Evolutionary conservation across 1,284 basidiomycete species (phyloP), one percentile per base, ranked within the genome.

Genomic region (Cutaneotrichosporon sp.): DNA sequence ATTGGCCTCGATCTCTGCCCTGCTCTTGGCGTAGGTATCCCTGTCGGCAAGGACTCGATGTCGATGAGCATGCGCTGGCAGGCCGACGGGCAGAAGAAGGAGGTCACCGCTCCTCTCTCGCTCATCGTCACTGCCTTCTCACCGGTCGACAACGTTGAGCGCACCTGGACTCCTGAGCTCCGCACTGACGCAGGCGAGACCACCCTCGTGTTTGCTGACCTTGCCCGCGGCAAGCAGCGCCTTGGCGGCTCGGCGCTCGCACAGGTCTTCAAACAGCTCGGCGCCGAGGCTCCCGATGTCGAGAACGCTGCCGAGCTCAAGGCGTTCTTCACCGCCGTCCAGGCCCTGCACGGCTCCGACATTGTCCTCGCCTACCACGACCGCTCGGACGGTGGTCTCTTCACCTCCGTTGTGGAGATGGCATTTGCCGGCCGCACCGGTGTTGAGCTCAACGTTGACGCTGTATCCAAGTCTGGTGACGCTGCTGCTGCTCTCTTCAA

Each of bases 21-120:
- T n/a, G 87, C 87, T 26, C 86, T 99, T 14, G 95, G 96, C 13
- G 83, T 99, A 26, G 90, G 93, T 30, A 93, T 99, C 59, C 97
- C 96, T 0, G 96, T 99, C 40, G 96, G 97, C 36, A 99, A 99
- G 82, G 96, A 99, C 80, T 97, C 94, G 4, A 98, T 99, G 97
- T 95, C 92, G 38, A 99, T 99, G 96, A 90, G 91, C 66, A 99
- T 98, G 96, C 90, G 89, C 72, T 99, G 96, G 96, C 69, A 81
- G 26, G 80, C 79, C 50, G 79, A 89, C 32, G 84, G 82, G 30
- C 86, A 88, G 69, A 83, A 87, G 73, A 88, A 88, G 65, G 89
- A 94, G 73, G 91, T 99, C 64, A 95, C 88, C 51, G 86, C 96
- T 5, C 97, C 96, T 3, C 81, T 98, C 58, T 97, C 94, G 26